Evolutionary conservation across 129 eudicot species (phyloP), one percentile per base, ranked within the genome.

Genomic region (Lactuca sativa): DNA sequence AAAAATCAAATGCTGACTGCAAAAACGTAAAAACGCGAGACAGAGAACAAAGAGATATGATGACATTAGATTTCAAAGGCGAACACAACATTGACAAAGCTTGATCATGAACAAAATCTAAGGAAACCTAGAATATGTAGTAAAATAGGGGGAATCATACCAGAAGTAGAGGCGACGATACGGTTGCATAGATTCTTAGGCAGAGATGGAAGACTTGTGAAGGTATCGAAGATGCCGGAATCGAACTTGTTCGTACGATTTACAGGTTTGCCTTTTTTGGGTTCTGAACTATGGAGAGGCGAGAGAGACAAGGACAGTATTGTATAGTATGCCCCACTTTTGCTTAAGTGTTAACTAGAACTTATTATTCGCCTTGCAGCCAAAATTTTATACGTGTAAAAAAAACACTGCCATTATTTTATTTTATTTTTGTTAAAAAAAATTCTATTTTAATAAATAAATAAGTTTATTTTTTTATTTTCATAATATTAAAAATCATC

Each of bases 251-350:
- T 58, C 62, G 62, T 58, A 15, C 34, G 10, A 58, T 8, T 30
- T 25, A 25, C 62, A 13, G 62, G 62, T 58, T 31, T 58, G 37
- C 62, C 8, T 58, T 58, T 54, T 54, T 15, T 6, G 59, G 62
- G 59, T 15, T 51, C 11, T 51, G 18, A n/a, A 51, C 18, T 13
- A 12, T 13, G 18, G 56, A 51, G 56, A 51, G 14, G 7, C 30
- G 44, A 40, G 44, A 7, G 44, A 9, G 44, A 40, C 8, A 40
- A 9, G 7, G 1, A 40, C 9, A 1, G 8, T 25, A 25, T 25
- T 25, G 30, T 25, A 25, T 25, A 0, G 30, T 25, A 25, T 25
- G 30, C 30, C 30, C 30, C 30, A 25, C 30, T 25, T 25, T 25
- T 1, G 30, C 30, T 25, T 25, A n/a, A n/a, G n/a, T n/a, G n/a